Evolutionary conservation across 1,284 basidiomycete species (phyloP).

Genomic region (Coniferiporia sulphurascens): DNA sequence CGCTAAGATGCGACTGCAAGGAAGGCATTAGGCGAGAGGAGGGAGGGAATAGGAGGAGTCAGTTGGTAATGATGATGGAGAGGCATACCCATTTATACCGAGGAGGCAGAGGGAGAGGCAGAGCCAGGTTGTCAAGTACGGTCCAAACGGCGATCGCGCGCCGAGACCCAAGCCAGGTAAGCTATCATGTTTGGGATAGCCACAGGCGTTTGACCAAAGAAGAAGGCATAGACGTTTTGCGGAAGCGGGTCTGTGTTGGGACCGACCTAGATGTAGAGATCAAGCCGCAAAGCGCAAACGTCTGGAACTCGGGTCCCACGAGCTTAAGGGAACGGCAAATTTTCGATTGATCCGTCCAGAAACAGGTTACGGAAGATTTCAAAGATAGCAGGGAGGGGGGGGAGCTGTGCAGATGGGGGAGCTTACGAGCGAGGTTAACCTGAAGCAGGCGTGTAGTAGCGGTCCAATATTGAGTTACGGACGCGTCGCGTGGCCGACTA

Average conservation of each 20-base stretch:
- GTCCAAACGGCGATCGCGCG: conserved; percentile 11
- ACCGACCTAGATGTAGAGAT: conserved; percentile 8
- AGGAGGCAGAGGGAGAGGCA: conserved; percentile 10
- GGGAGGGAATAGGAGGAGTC: conserved; percentile 3
- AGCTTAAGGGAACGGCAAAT: conserved; percentile 1
- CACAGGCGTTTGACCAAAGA: conserved; percentile 6
- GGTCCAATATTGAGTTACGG: not conserved
- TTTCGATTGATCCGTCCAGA: conserved; percentile 9
- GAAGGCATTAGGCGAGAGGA: conserved; percentile 26
- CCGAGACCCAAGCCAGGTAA: conserved; percentile 9
- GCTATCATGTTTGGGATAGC: conserved; percentile 19
- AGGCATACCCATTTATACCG: conserved; percentile 5
- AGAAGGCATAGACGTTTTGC: conserved; percentile 4
- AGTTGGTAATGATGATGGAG: not conserved
- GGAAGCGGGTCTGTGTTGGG: conserved; percentile 12
- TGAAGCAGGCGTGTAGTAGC: not conserved
- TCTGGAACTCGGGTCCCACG: conserved; percentile 6
- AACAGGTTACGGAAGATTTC: not conserved
- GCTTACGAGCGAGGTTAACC: not conserved
- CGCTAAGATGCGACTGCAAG: conserved; percentile 42
- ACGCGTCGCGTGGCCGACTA: not conserved
- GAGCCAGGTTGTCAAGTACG: conserved; percentile 16
- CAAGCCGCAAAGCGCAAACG: conserved; percentile 7
- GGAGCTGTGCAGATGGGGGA: not conserved
- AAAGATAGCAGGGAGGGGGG: not conserved